Percentiles rank a stretch among this genome's conserved stretches.
Conservation (phyloP, 306 rosid genomes). For the Sechiopsis laciniata region DNA sequence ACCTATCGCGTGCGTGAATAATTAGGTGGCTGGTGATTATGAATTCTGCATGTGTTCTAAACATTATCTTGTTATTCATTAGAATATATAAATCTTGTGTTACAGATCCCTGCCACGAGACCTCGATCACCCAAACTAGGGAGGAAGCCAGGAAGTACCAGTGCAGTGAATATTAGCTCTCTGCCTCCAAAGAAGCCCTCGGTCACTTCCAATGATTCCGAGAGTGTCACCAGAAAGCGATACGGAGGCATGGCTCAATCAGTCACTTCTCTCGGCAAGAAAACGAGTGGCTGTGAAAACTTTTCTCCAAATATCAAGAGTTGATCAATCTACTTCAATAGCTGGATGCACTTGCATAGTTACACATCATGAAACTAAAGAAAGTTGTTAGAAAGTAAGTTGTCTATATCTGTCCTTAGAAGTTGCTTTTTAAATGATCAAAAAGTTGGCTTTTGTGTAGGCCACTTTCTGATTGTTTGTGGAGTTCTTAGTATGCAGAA, state of each 20-base stretch:
- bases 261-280: conserved; percentile 31
- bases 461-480: conserved; percentile 28
- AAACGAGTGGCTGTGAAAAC: conserved; percentile 51
- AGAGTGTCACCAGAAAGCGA: conserved; percentile 27
- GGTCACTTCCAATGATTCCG: conserved; percentile 30
- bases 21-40: conserved; percentile 8
- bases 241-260: conserved; percentile 30
- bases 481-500: conserved; percentile 18
- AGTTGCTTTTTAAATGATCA: conserved; percentile 8
- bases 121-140: conserved; percentile 41
- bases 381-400: conserved; percentile 12
- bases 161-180: conserved; percentile 25
- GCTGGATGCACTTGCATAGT: conserved; percentile 9
- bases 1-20: background rate
- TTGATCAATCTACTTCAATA: conserved; percentile 24
- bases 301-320: conserved; percentile 67
- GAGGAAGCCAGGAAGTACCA: conserved; percentile 33
- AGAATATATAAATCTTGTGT: background rate
- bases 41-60: conserved; percentile 17
- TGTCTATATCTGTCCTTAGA: conserved; percentile 17
- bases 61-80: conserved; percentile 5
- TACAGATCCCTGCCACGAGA: conserved; percentile 38
- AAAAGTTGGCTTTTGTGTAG: conserved; percentile 30
- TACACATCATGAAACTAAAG: conserved; percentile 24
- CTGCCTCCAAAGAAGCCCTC: conserved; percentile 44